Evolutionary conservation across 192 early-diverging fungal species (phyloP), one percentile per base, ranked within the genome.

Genomic region (Backusella psychrophila): DNA sequence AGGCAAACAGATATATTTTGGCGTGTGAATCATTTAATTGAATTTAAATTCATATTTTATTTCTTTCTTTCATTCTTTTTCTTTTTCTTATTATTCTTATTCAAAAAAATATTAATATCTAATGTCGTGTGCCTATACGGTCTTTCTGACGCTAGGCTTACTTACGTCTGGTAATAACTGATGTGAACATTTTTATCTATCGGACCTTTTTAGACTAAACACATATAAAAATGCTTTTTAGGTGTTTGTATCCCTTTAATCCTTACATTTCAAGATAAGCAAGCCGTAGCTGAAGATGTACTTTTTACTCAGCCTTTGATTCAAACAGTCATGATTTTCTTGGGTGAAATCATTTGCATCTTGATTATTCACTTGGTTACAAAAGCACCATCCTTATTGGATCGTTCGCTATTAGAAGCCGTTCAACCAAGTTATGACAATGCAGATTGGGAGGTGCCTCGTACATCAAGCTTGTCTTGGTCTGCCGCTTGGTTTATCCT

Each of bases 231-330:
- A 26, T 12, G 17, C 7, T 1, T 9, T 33, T 53, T 53, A 79
- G 78, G 78, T 63, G 78, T 79, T 19, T 79, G 49, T 39, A 79
- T 79, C 59, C 78, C 78, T 21, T 46, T 79, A 19, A 74, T 79
- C 56, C 66, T 79, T 17, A 75, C 67, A 23, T 79, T 75, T 68
- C 78, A 79, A 71, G 49, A 79, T 35, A 42, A 74, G 14, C 72
- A 74, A 36, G 46, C 6, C 1, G 41, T 78, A 6, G 29, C 17
- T 53, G 31, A 74, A 38, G 53, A 71, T 26, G 12, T 21, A 19
- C 34, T 41, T 33, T 79, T 79, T 12, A 59, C 23, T 53, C 78
- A 79, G 23, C 78, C 78, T 31, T 66, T 79, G n/a, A 73, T 79
- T 23, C 78, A 79, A 46, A 79, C 78, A 34, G 35, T 67, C 66